Base-by-base conservation (phyloP, 2,329 filamentous ascomycete genomes). In the Ceratocystis cacaofunesta region DNA sequence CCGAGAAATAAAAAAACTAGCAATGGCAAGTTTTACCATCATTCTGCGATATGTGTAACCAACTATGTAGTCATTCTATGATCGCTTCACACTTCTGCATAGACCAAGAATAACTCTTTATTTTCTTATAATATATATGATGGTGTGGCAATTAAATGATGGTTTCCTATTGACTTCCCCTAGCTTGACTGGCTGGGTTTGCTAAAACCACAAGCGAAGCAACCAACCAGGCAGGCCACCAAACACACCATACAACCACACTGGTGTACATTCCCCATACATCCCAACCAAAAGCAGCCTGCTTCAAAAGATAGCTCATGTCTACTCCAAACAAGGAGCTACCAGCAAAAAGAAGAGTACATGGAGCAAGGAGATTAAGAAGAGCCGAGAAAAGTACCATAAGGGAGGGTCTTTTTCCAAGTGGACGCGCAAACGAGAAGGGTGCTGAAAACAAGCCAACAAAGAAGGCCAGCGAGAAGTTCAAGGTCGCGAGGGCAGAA, bases 211-310 rank as follows among this genome's bases (percentile, higher is more conserved):
- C 76, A 5, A 85, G 74, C 67, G 78, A 77, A 1, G 82, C 88
- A 5, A 85, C 82, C 46, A 94, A 74, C 92, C 92, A 96, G 6
- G 90, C 90, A 0, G 92, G 92, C 88, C 90, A 94, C 92, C 92
- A 96, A 55, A 96, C 85, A 73, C 90, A 88, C 89, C 91, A 96
- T n/a, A 96, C 82, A 10, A 95, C 84, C 19, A 96, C 85, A 67
- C 89, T 87, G 1, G 91, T 95, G 78, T 91, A 95, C 81, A 94
- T 84, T 1, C 90, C 90, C 84, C 87, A 91, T 12, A 96, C 85
- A 71, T 90, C 83, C 91, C 91, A 96, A 0, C 89, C 91, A 73
- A 94, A 91, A 4, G 88, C 89, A 0, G 90, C 89, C 72, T 88
- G 81, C 32, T 80, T 80, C 63, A 96, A 75, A 1, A 94, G 79